These are phyloP conservation scores for Colletotrichum horii DNA, from an alignment of 2,329 filamentous ascomycete species.

Conservation along the genomic window DNA sequence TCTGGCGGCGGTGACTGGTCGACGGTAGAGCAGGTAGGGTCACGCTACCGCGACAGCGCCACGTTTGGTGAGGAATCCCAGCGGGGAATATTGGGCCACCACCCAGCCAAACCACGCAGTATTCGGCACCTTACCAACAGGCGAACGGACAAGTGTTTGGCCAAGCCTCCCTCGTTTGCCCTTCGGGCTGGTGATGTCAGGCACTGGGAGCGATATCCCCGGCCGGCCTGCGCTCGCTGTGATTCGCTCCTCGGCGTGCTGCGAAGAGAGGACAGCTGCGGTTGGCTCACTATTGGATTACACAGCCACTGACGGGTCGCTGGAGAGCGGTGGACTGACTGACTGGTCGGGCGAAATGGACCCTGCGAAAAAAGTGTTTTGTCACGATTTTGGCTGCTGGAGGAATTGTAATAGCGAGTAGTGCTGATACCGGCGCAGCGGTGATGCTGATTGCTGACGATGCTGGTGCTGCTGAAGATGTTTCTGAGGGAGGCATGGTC, in stretches of 20 bases:
- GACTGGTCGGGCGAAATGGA: not conserved
- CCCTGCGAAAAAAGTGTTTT: not conserved
- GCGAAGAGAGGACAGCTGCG: not conserved
- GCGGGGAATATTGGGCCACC: not conserved
- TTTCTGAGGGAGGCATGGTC: not conserved
- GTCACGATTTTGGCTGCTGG: not conserved
- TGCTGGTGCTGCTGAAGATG: not conserved
- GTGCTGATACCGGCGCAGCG: not conserved
- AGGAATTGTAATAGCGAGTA: not conserved
- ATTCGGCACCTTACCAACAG: no score
- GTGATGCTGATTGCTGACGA: not conserved
- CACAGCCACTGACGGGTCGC: slow-evolving; percentile 6
- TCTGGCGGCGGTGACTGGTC: not conserved
- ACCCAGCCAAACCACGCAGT: no score
- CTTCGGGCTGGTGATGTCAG: slow-evolving; percentile 10
- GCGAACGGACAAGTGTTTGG: not conserved
- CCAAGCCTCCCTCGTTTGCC: not conserved
- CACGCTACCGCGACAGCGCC: slow-evolving; percentile 5
- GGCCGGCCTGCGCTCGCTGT: not conserved
- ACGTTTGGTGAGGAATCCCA: slow-evolving; percentile 3
- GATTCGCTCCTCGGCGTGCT: not conserved
- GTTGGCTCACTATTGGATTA: not conserved
- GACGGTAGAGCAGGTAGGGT: not conserved
- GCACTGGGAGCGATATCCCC: not conserved
- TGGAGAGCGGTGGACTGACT: not conserved